These are phyloP conservation scores for Passalora sequoiae DNA, from an alignment of 2,329 filamentous ascomycete genomes.

Conservation along the genomic window DNA sequence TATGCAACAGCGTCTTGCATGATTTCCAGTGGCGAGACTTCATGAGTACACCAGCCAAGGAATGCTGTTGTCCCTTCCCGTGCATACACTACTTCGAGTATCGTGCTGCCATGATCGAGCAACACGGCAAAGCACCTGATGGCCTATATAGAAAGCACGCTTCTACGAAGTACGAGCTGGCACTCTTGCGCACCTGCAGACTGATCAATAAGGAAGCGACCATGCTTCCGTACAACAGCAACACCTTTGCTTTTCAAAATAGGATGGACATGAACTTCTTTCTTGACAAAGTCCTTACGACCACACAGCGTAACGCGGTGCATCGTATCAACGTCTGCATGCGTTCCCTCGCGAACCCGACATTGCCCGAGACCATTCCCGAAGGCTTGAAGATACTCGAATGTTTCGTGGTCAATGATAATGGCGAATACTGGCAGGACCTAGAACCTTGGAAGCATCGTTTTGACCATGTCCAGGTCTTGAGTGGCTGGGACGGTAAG, in stretches of 20 bases:
- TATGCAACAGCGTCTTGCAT: slow-evolving; percentile 12
- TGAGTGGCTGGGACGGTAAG: slow-evolving; percentile 4
- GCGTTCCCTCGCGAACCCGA: slow-evolving; percentile 10
- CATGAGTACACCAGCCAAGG: slow-evolving; percentile 6
- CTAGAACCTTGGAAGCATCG: slow-evolving; percentile 8
- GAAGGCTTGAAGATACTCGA: slow-evolving; percentile 8
- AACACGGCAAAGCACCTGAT: slow-evolving; percentile 11
- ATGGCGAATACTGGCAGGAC: slow-evolving; percentile 4
- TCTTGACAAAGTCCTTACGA: slow-evolving; percentile 9
- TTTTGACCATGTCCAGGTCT: slow-evolving; percentile 9
- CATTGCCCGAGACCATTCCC: slow-evolving; percentile 7
- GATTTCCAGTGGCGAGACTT: slow-evolving; percentile 15
- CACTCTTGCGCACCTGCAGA: slow-evolving; percentile 9
- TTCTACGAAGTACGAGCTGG: slow-evolving; percentile 11
- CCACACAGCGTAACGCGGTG: slow-evolving; percentile 8
- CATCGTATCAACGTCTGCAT: slow-evolving; percentile 11
- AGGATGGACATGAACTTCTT: slow-evolving; percentile 14
- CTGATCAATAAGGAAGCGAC: slow-evolving; percentile 16
- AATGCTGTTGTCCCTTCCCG: slow-evolving; percentile 12
- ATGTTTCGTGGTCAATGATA: slow-evolving; percentile 9
- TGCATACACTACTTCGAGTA: slow-evolving; percentile 15
- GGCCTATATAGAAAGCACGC: slow-evolving; percentile 10
- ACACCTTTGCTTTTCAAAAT: slow-evolving; percentile 13
- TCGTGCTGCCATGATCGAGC: slow-evolving; percentile 10
- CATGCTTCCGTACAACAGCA: slow-evolving; percentile 12